Evolutionary conservation across 257 asterid species (phyloP), one percentile per base, ranked within the genome.

Genomic region (Petunia axillaris): DNA sequence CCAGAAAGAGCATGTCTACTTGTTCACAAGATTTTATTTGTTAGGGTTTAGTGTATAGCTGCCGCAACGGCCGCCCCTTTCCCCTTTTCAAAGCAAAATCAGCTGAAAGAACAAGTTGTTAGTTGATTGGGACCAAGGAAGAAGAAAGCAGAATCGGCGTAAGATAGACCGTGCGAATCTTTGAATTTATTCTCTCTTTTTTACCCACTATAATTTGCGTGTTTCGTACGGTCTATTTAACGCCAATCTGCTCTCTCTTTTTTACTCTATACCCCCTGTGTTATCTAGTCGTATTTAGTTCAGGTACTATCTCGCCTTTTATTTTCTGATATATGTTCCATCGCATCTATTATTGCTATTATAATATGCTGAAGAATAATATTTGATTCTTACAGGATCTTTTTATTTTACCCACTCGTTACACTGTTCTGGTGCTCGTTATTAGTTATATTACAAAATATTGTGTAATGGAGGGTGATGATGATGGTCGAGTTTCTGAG

Each of bases 181-280:
- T 44, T 68, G 75, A 67, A 52, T 25, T 25, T 25, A 25, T 25
- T 25, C 25, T 25, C 25, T 25, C 25, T 25, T 25, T 25, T 25
- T 25, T 25, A 25, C 25, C 75, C 76, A 68, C 76, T 68, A 64
- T 37, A 40, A n/a, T 52, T 85, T 87, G 93, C 90, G 94, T 91
- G 97, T 85, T 90, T 88, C 93, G 85, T 90, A 89, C 95, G 97
- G 98, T 93, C 97, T 93, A 92, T 93, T 87, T 89, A 84, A 92
- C 97, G 98, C 97, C 90, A 87, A 85, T 92, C 97, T 93, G 97
- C 79, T 53, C 89, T 84, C 94, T 85, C 88, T 37, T 58, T 67
- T 76, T 8, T 64, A 53, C 16, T 3, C 79, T 25, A 25, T 65
- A 11, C 16, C 52, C 36, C 37, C 73, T 48, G 68, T 67, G 57